Base-by-base conservation (phyloP, 1,284 basidiomycete species). In the Ganoderma leucocontextum region DNA sequence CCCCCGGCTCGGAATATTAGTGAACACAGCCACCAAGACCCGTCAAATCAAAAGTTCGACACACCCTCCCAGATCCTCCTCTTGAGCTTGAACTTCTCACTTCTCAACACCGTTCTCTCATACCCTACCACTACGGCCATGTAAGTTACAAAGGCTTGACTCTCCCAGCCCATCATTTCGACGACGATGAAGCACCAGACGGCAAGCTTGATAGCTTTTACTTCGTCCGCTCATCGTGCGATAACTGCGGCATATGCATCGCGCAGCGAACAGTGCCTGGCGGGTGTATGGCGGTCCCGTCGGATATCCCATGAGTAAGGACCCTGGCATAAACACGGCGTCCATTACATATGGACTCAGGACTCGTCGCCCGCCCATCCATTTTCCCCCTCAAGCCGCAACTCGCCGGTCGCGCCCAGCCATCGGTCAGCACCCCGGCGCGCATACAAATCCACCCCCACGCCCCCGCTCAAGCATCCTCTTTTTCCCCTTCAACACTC, bases 211-310 rank as follows among this genome's bases (percentile, higher is more conserved):
- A 33, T 22, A 22, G 29, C 15, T 19, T 57, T 35, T 17, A 25
- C n/a, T 35, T 35, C 22, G 29, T 33, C 36, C 60, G 38, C 25
- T 44, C 25, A 17, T 70, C 70, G 60, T 63, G 58, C 67, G 70
- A 69, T 60, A 9, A 64, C 64, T 68, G 70, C 62, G 65, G 61
- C 58, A n/a, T n/a, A n/a, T n/a, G n/a, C n/a, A 60, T 35, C 44
- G 36, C 61, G 57, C 57, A 59, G 57, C 38, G 29, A 19, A 25
- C 53, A n/a, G 60, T 41, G 47, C 57, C 65, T 70, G 65, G 44
- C 62, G 61, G 64, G 35, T 57, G 55, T 47, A 47, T 47, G 44
- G 44, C 44, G 44, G 44, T 29, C 12, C 22, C 25, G 22, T 29
- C 49, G 49, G n/a, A 29, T 52, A 15, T 52, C 49, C 22, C 49